Percentiles rank a stretch among this genome's conserved stretches.
These are phyloP conservation scores for Colletotrichum liriopes DNA, from an alignment of 2,329 filamentous ascomycete species.

Conservation along the genomic window DNA sequence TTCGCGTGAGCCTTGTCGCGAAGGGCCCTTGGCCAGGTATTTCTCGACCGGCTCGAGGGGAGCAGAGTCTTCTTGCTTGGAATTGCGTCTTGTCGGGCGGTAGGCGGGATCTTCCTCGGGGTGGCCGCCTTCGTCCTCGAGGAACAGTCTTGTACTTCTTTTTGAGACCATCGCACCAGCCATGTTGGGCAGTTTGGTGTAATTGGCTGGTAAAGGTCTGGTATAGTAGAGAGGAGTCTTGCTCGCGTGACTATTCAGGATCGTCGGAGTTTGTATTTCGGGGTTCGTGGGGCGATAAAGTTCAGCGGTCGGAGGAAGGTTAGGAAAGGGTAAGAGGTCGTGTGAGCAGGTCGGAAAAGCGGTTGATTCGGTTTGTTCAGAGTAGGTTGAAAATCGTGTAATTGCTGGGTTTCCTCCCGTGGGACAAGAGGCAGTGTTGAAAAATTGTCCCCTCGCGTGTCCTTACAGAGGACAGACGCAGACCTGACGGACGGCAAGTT, in stretches of 20 bases:
- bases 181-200: constrained; percentile 8
- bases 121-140: constrained; percentile 38
- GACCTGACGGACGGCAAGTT: constrained; percentile 44
- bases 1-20: constrained; percentile 38
- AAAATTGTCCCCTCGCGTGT: constrained; percentile 30
- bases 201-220: not conserved
- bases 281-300: not conserved
- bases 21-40: constrained; percentile 21
- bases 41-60: constrained; percentile 29
- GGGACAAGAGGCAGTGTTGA: constrained; percentile 38
- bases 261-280: constrained; percentile 6
- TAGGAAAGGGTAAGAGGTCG: constrained; percentile 40
- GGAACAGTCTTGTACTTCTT: constrained; percentile 41
- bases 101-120: constrained; percentile 38
- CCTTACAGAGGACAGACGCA: constrained; percentile 39
- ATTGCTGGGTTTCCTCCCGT: constrained; percentile 16
- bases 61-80: constrained; percentile 36
- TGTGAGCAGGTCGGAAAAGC: constrained; percentile 31
- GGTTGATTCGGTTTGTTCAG: constrained; percentile 16
- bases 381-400: constrained; percentile 16
- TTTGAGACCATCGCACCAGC: constrained; percentile 42
- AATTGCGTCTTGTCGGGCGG: constrained; percentile 30
- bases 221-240: constrained; percentile 11
- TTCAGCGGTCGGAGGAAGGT: constrained; percentile 4
- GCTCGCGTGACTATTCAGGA: constrained; percentile 30